Evolutionary conservation across 495 filamentous ascomycete genomes (phyloP).

Genomic region (Sporormia fimetaria): DNA sequence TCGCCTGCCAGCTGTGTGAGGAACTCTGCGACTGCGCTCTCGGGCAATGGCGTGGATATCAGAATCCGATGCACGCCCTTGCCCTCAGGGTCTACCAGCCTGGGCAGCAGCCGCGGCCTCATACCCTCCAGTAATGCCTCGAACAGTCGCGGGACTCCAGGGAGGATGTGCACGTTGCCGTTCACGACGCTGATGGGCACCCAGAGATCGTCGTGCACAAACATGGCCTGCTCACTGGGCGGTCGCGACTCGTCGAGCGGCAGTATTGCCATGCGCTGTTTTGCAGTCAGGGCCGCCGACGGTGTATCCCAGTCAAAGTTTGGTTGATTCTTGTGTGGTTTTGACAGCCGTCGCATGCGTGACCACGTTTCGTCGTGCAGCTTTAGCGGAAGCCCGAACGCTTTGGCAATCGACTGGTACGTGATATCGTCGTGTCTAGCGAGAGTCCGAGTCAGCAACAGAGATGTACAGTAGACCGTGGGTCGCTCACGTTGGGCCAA

Average conservation of each 20-base stretch:
- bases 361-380: conserved; percentile 64
- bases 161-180: conserved; percentile 86
- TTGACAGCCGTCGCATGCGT: conserved; percentile 73
- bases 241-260: conserved; percentile 57
- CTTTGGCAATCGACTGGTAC: conserved; percentile 84
- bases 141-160: conserved; percentile 80
- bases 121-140: conserved; percentile 63
- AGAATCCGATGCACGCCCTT: conserved; percentile 65
- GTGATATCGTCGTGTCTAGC: conserved; percentile 91
- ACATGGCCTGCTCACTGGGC: conserved; percentile 56
- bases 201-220: conserved; percentile 74
- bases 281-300: conserved; percentile 64
- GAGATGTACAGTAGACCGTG: conserved; percentile 4
- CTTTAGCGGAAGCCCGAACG: conserved; percentile 63
- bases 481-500: conserved; percentile 70
- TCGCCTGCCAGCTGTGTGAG: conserved; percentile 64
- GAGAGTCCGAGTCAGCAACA: conserved; percentile 2
- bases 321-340: conserved; percentile 55
- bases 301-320: conserved; percentile 79
- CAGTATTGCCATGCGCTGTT: conserved; percentile 78
- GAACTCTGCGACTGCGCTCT: conserved; percentile 74
- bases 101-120: conserved; percentile 54
- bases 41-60: conserved; percentile 74
- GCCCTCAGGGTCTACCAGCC: conserved; percentile 65
- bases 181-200: conserved; percentile 81